phyloP scores from a whole-genome alignment of 495 filamentous ascomycete species.

The Penicillium bialowiezense region DNA sequence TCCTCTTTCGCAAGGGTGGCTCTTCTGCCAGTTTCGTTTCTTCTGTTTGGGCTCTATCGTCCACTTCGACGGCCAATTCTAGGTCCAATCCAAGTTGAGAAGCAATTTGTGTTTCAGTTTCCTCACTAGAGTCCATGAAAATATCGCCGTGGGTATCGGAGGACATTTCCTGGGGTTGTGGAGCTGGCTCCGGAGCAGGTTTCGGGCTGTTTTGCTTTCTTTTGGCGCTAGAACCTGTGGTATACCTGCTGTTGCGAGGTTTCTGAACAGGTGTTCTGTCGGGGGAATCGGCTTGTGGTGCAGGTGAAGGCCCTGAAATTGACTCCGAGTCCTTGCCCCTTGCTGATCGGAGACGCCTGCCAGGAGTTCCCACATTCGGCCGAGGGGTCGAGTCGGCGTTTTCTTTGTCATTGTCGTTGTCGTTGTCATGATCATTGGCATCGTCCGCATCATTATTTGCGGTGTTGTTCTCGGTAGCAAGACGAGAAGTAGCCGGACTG shows the following conservation, averaged over 20 bases:
- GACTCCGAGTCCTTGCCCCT: slow-evolving; percentile 14
- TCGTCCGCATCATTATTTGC: background rate
- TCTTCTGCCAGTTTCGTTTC: slow-evolving; percentile 1
- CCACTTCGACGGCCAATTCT: slow-evolving; percentile 31
- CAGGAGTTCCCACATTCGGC: slow-evolving; percentile 19
- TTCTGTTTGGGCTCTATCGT: slow-evolving; percentile 5
- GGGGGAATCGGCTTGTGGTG: background rate
- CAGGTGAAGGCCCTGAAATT: slow-evolving; percentile 1
- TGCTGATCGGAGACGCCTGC: slow-evolving; percentile 32
- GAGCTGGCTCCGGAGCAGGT: background rate
- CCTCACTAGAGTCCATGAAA: slow-evolving; percentile 34
- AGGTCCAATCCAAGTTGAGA: slow-evolving; percentile 47
- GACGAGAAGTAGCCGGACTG: slow-evolving; percentile 6
- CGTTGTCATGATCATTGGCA: slow-evolving; percentile 2
- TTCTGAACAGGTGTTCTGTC: slow-evolving; percentile 3
- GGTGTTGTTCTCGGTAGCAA: slow-evolving; percentile 5
- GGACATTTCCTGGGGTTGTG: background rate
- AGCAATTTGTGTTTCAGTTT: slow-evolving; percentile 41
- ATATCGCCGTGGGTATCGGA: slow-evolving; percentile 6
- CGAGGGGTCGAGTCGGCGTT: slow-evolving; percentile 6
- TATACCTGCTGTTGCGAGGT: slow-evolving; percentile 1
- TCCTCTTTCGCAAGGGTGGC: slow-evolving; percentile 36
- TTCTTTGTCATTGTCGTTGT: slow-evolving; percentile 12
- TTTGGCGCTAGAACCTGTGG: slow-evolving; percentile 1
- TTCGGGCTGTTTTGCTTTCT: background rate